Conservation (phyloP, 768 basidiomycete genomes). For the Polyporus arcularius region DNA sequence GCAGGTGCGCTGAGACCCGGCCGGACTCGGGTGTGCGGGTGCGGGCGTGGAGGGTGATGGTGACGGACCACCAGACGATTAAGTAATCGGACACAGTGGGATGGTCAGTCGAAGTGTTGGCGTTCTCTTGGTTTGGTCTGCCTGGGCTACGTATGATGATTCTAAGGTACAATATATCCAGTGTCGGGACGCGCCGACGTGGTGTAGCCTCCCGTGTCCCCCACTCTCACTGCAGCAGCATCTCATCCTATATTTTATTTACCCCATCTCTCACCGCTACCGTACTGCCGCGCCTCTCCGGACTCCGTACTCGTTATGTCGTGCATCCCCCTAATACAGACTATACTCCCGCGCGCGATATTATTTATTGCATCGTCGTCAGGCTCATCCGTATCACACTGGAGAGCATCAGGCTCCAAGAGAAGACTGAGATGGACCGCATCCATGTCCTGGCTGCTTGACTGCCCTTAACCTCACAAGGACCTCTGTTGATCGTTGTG, state of each 20-base stretch:
- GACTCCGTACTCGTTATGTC: slow-evolving; percentile 10
- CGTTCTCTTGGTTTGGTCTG: not conserved
- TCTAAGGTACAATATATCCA: too few relatives aligned
- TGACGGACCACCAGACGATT: not conserved
- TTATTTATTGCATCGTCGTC: not conserved
- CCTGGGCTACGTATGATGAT: not conserved
- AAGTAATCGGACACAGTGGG: too few relatives aligned
- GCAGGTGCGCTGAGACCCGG: not conserved
- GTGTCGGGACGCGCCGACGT: too few relatives aligned
- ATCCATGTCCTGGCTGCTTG: too few relatives aligned
- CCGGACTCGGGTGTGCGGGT: too few relatives aligned
- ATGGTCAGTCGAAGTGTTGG: not conserved
- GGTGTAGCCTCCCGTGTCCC: too few relatives aligned
- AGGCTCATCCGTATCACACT: too few relatives aligned
- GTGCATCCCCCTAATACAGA: slow-evolving; percentile 11
- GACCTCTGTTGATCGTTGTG: too few relatives aligned
- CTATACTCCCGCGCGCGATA: slow-evolving; percentile 1
- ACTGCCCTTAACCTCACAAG: too few relatives aligned
- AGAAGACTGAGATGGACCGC: too few relatives aligned
- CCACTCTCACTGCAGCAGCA: too few relatives aligned
- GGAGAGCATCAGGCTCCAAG: too few relatives aligned
- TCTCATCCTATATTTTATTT: slow-evolving; percentile 8
- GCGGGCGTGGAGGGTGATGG: not conserved
- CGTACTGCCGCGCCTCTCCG: not conserved
- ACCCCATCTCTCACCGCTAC: not conserved